Base-by-base conservation (phyloP, 1,284 basidiomycete genomes). In the Anthracocystis setariae region DNA sequence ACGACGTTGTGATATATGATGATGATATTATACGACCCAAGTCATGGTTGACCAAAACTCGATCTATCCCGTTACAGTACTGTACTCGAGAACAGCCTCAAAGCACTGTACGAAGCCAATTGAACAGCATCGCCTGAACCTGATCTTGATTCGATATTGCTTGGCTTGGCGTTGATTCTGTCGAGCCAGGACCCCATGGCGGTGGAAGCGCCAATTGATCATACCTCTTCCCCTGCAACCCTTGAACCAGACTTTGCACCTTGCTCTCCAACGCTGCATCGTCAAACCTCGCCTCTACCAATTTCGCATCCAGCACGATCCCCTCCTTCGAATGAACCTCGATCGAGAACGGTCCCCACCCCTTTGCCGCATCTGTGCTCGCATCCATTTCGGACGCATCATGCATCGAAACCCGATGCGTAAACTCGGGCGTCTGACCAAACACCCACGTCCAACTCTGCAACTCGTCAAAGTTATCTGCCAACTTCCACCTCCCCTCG, bases 341-440 rank as follows among this genome's bases (percentile, higher is more conserved):
- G 35, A 76, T 46, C 25, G 57, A 46, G 21, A 76, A 73, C 3
- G 55, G 27, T 5, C 58, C 69, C 49, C 56, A 53, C 8, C 51
- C 56, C 21, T 32, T 38, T 2, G 5, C 21, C 24, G 43, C 18
- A n/a, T 29, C 29, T 12, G 15, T 1, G 33, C 9, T 12, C 18
- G 32, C 15, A 21, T 56, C 64, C 10, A 64, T 45, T 37, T 64
- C 53, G 21, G 33, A 32, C 18, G 45, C 48, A 21, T 64, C 48
- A 12, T 55, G 46, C 25, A 66, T 15, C 17, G 46, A 42, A 8
- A 79, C 56, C 1, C 47, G 38, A 63, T 86, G 84, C 0, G 82
- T 90, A 81, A 98, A 98, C 80, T 95, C 92, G 51, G 95, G 95
- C 0, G 94, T 96, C 81, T 96, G 92, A 0, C 94, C 95, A 78